These are phyloP conservation scores for Suhomyces kunorum DNA, from an alignment of 1,139 yeast species.

Conservation along the genomic window DNA sequence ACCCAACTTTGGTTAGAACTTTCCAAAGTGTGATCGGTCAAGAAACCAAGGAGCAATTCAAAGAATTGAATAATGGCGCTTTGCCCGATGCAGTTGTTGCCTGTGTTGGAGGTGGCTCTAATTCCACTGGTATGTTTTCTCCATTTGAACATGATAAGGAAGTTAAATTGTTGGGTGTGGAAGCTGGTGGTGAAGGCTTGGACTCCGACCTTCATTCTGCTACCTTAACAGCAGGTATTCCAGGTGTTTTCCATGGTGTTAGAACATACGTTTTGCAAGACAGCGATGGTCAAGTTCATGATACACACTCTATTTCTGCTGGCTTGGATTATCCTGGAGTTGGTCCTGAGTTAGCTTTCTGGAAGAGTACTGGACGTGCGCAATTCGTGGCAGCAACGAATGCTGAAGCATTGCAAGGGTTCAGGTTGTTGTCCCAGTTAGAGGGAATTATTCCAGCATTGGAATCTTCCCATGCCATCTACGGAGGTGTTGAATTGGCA, in stretches of 20 bases:
- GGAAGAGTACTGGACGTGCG: conserved; percentile 95
- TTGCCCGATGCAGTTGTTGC: conserved; percentile 95
- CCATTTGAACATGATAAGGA: conserved; percentile 82
- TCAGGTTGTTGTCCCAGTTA: conserved; percentile 81
- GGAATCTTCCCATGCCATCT: conserved; percentile 95
- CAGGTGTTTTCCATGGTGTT: conserved; percentile 99
- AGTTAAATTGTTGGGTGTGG: conserved; percentile 88
- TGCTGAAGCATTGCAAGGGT: conserved; percentile 89
- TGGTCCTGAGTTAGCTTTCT: conserved; percentile 94
- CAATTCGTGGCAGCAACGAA: conserved; percentile 89
- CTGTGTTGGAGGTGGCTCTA: conserved; percentile 99
- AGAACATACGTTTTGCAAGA: conserved; percentile 90
- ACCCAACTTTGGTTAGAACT: conserved; percentile 95
- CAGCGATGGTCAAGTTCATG: conserved; percentile 92
- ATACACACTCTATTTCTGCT: conserved; percentile 97
- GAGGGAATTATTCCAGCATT: conserved; percentile 99
- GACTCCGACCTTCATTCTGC: conserved; percentile 89
- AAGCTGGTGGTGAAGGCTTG: conserved; percentile 98
- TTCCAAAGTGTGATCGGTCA: conserved; percentile 97
- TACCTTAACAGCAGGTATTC: conserved; percentile 85
- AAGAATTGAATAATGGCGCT: conserved; percentile 70
- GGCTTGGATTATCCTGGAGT: conserved; percentile 99
- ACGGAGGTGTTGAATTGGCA: conserved; percentile 87
- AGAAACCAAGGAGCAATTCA: conserved; percentile 91
- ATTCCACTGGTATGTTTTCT: conserved; percentile 92